Conservation (phyloP, 2,329 filamentous ascomycete species). For the Onygenales sp. region DNA sequence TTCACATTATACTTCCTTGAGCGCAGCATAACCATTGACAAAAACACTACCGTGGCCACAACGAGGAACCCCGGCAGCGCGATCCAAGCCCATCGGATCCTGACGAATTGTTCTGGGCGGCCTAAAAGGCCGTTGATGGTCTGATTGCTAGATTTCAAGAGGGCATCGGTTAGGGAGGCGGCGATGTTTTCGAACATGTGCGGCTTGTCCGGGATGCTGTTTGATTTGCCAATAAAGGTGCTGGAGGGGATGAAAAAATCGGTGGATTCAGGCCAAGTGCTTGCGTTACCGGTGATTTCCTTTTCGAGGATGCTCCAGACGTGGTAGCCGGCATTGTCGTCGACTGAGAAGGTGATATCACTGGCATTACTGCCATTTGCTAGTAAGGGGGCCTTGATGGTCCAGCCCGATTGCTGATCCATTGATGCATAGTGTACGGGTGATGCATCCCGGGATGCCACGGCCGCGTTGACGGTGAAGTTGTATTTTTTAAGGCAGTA, state of each 20-base stretch:
- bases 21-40: not conserved
- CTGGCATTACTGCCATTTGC: not conserved
- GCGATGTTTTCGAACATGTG: not conserved
- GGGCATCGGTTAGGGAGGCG: not conserved
- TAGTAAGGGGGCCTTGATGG: not conserved
- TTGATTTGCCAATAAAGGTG: not conserved
- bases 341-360: not conserved
- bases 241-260: not conserved
- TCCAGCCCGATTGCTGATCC: not conserved
- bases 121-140: not conserved
- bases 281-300: not conserved
- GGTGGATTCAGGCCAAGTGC: not conserved
- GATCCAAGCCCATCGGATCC: not conserved
- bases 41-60: not conserved
- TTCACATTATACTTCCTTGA: not conserved
- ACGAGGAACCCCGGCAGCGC: not conserved
- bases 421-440: not conserved
- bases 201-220: not conserved
- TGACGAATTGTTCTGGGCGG: not conserved
- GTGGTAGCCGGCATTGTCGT: not conserved
- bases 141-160: not conserved
- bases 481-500: not conserved
- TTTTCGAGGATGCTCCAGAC: not conserved
- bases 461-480: not conserved
- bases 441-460: not conserved